phyloP scores from a whole-genome alignment of 176 grass and related monocot species.

The Panicum miliaceum region DNA sequence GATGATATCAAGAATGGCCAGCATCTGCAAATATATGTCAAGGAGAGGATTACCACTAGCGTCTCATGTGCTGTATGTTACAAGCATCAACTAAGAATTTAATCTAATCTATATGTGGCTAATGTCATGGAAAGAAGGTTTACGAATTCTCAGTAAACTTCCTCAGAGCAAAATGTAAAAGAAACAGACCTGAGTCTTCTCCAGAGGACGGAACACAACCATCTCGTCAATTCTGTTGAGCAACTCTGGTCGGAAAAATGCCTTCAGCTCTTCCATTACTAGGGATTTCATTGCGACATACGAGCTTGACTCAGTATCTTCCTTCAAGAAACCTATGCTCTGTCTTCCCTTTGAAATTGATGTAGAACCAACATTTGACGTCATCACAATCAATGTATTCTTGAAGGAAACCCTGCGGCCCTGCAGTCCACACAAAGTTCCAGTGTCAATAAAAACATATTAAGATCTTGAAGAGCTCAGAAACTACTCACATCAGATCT shows the following conservation, averaged over 20 bases:
- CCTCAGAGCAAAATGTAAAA: slow-evolving; percentile 16
- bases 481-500: background rate
- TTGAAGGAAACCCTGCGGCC: slow-evolving; percentile 98
- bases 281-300: slow-evolving; percentile 83
- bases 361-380: slow-evolving; percentile 88
- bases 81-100: background rate
- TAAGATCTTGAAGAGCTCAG: slow-evolving; percentile 6
- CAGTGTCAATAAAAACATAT: slow-evolving; percentile 44
- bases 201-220: slow-evolving; percentile 87
- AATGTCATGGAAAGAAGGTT: slow-evolving; percentile 12
- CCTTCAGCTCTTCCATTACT: slow-evolving; percentile 84
- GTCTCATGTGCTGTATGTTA: slow-evolving; percentile 2
- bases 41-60: slow-evolving; percentile 31
- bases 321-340: slow-evolving; percentile 77
- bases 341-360: slow-evolving; percentile 77
- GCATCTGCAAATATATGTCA: slow-evolving; percentile 66
- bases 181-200: slow-evolving; percentile 78
- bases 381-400: slow-evolving; percentile 98
- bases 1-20: slow-evolving; percentile 88
- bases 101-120: background rate
- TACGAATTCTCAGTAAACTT: slow-evolving; percentile 6
- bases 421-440: slow-evolving; percentile 55
- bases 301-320: slow-evolving; percentile 64
- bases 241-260: slow-evolving; percentile 92
- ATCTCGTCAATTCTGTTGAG: slow-evolving; percentile 98